Percentiles rank a stretch among this genome's conserved stretches.
Evolutionary conservation across 257 asterid species (phyloP).

Genomic region (Solanum bukasovii): DNA sequence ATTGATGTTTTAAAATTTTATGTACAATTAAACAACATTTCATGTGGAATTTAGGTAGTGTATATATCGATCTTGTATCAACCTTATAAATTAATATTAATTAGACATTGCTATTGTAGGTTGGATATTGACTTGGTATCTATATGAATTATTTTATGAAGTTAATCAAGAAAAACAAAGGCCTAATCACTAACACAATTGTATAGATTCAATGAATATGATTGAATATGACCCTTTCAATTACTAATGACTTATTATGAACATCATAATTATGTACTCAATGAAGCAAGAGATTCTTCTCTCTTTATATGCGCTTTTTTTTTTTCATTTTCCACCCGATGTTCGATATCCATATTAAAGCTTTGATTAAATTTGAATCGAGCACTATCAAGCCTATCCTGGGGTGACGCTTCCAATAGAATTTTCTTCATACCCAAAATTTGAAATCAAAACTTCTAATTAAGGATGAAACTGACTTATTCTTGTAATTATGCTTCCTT

Average conservation of each 20-base stretch:
- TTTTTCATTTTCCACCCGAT: too few species aligned
- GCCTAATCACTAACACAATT: background rate
- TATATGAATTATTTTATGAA: background rate
- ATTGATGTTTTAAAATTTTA: background rate
- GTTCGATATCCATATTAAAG: too few species aligned
- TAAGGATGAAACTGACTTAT: background rate
- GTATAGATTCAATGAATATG: background rate
- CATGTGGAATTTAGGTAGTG: background rate
- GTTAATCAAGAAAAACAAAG: background rate
- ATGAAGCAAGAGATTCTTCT: background rate
- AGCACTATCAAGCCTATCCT: background rate
- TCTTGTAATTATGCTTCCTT: background rate
- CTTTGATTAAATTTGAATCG: too few species aligned
- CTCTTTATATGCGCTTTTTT: background rate
- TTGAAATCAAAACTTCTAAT: too few species aligned
- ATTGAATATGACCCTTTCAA: background rate
- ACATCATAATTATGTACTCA: background rate
- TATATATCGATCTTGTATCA: background rate
- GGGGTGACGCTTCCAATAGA: accelerated
- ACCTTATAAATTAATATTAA: background rate
- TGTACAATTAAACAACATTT: background rate
- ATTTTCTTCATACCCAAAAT: background rate
- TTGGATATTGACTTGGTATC: background rate
- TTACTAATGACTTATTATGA: background rate
- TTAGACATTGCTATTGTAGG: background rate